Percentiles rank a stretch among this genome's conserved stretches.
phyloP scores from a whole-genome alignment of 257 asterid genomes.

The Solanum peruvianum region DNA sequence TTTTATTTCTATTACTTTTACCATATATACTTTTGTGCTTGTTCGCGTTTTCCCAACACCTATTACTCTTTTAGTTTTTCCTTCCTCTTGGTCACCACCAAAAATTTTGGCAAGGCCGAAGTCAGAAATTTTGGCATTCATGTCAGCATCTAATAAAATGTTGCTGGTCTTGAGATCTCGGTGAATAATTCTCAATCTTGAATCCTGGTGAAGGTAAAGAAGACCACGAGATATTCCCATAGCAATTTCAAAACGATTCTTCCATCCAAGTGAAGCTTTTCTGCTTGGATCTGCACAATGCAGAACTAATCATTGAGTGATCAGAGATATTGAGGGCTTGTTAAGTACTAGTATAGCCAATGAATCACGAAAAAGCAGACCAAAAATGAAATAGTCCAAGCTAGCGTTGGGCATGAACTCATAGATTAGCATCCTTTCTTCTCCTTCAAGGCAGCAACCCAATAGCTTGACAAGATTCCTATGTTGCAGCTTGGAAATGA shows the following conservation, averaged over 20 bases:
- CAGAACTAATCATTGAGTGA: neutral
- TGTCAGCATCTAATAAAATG: slow-evolving; percentile 4
- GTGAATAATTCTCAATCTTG: slow-evolving; percentile 8
- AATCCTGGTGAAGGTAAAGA: slow-evolving; percentile 12
- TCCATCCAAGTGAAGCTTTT: neutral
- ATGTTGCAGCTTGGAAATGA: slow-evolving; percentile 11
- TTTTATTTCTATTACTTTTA: no score
- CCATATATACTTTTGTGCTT: no score
- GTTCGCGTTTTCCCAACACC: no score
- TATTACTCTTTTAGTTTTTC: neutral
- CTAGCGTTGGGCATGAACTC: slow-evolving; percentile 10
- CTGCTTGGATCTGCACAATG: neutral
- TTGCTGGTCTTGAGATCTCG: slow-evolving; percentile 5
- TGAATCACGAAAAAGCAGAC: neutral
- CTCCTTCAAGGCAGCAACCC: slow-evolving; percentile 2
- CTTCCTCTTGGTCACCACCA: neutral
- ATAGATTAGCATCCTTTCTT: slow-evolving; percentile 4
- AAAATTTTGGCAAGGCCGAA: slow-evolving; percentile 5
- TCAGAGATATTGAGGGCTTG: neutral
- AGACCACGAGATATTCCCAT: slow-evolving; percentile 6
- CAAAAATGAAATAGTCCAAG: slow-evolving; percentile 9
- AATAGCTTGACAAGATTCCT: slow-evolving; percentile 5
- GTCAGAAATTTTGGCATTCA: slow-evolving; percentile 10
- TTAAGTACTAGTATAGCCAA: neutral
- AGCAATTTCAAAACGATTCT: slow-evolving; percentile 1